Evolutionary conservation across 345 rosid genomes (phyloP).

Genomic region (Durio zibethinus): DNA sequence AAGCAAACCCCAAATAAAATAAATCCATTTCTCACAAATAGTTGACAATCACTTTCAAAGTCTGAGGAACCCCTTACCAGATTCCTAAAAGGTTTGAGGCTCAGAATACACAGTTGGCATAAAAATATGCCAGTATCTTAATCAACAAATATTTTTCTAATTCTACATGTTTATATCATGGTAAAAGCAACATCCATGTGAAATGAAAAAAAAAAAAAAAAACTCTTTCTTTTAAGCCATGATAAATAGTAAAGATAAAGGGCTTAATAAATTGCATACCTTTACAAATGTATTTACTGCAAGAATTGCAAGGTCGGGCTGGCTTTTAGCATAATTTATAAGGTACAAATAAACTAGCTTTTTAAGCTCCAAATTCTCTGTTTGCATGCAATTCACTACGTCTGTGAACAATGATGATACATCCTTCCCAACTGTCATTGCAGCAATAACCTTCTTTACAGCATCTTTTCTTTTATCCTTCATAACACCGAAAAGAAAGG

Average conservation of each 20-base stretch:
- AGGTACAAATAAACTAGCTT: slow-evolving; percentile 96
- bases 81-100: background rate
- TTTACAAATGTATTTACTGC: slow-evolving; percentile 98
- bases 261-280: slow-evolving; percentile 38
- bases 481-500: slow-evolving; percentile 17
- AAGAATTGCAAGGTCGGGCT: slow-evolving; percentile 97
- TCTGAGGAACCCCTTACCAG: background rate
- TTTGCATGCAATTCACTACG: slow-evolving; percentile 99
- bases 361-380: slow-evolving; percentile 97
- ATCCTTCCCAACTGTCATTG: slow-evolving; percentile 99
- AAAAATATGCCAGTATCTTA: background rate
- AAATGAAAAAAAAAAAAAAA: background rate
- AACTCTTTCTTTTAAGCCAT: background rate
- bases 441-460: slow-evolving; percentile 99
- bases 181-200: background rate
- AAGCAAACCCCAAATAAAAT: background rate
- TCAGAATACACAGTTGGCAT: background rate
- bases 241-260: background rate
- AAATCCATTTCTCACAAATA: background rate
- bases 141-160: background rate
- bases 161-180: background rate
- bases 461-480: slow-evolving; percentile 99
- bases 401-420: slow-evolving; percentile 95
- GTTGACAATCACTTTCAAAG: background rate
- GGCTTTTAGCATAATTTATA: slow-evolving; percentile 97